Conservation (phyloP, 805 yeast genomes). For the Kazachstania africana region DNA sequence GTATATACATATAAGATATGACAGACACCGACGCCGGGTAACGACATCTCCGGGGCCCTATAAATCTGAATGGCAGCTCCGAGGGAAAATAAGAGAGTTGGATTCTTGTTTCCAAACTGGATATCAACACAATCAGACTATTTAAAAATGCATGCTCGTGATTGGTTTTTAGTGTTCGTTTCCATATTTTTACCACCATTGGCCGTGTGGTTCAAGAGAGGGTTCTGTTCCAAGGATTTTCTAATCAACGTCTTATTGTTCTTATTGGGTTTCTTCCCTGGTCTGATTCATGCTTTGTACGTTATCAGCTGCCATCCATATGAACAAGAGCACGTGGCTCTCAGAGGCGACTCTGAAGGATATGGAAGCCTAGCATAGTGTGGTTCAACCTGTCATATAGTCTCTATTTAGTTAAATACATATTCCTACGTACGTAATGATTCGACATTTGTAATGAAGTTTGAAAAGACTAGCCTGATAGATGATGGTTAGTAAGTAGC, state of each 20-base stretch:
- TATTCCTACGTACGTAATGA: constrained; percentile 37
- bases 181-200: constrained; percentile 64
- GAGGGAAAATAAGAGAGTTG: neutral
- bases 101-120: neutral
- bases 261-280: constrained; percentile 57
- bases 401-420: neutral
- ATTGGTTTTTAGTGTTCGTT: constrained; percentile 56
- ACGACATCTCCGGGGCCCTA: too few relatives aligned
- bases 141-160: constrained; percentile 20
- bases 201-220: constrained; percentile 60
- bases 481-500: too few relatives aligned
- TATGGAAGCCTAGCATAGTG: constrained; percentile 5
- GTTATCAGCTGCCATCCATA: constrained; percentile 29
- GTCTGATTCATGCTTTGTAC: constrained; percentile 57
- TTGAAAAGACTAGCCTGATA: too few relatives aligned
- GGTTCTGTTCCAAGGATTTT: constrained; percentile 29
- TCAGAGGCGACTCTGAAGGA: neutral
- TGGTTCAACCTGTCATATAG: neutral
- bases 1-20: too few relatives aligned
- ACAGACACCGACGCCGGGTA: too few relatives aligned
- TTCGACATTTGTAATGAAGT: too few relatives aligned
- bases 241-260: constrained; percentile 51
- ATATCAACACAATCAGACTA: too few relatives aligned
- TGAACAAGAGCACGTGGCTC: neutral
- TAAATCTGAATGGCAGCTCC: too few relatives aligned